Percentiles rank a stretch among this genome's conserved stretches.
These are phyloP conservation scores for Tilletia indica DNA, from an alignment of 1,284 basidiomycete species.

Conservation along the genomic window DNA sequence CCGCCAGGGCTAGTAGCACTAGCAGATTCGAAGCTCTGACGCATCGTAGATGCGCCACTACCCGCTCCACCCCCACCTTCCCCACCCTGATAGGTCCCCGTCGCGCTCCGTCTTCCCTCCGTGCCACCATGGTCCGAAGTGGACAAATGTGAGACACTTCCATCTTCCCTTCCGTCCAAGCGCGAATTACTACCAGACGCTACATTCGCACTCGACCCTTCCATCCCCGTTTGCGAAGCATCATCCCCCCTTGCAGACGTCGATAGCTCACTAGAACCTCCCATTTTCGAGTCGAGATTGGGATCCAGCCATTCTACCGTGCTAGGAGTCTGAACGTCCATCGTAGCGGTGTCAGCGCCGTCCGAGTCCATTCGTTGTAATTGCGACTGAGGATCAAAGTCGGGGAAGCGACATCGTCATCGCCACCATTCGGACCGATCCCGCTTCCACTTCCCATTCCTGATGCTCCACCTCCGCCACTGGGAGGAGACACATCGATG, in stretches of 20 bases:
- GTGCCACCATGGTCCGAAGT: neutral
- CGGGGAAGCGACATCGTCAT: neutral
- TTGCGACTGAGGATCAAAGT: neutral
- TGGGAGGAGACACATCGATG: neutral
- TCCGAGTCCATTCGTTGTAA: too few species aligned
- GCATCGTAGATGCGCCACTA: neutral
- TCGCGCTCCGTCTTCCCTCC: neutral
- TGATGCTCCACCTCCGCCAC: neutral
- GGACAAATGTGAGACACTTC: too few species aligned
- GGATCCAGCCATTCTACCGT: too few species aligned
- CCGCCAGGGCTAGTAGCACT: neutral
- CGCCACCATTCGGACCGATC: neutral
- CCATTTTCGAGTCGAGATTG: too few species aligned
- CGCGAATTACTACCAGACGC: too few species aligned
- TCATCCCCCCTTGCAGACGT: too few species aligned
- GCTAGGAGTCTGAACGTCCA: too few species aligned
- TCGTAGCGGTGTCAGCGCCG: neutral
- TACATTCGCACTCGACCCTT: too few species aligned
- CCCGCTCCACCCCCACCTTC: neutral
- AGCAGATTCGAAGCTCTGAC: constrained; percentile 1
- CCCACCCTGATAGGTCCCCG: neutral
- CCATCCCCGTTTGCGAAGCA: too few species aligned
- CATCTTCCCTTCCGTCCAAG: too few species aligned
- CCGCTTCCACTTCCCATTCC: too few species aligned
- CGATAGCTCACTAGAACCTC: too few species aligned